Evolutionary conservation across 495 filamentous ascomycete species (phyloP).

Genomic region (Venustampulla echinocandica): DNA sequence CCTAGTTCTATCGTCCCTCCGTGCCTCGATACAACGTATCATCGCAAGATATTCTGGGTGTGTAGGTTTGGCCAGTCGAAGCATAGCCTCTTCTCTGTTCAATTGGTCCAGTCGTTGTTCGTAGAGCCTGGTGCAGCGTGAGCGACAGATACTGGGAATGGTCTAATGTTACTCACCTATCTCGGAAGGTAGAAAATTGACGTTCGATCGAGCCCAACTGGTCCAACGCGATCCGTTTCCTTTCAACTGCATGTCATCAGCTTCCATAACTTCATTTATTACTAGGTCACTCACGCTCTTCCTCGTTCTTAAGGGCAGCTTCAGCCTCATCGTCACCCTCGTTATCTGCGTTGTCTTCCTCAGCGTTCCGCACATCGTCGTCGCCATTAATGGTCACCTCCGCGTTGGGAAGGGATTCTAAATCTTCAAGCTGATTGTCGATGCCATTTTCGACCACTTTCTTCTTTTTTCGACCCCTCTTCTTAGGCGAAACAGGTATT

Average conservation of each 20-base stretch:
- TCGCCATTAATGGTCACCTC: conserved; percentile 23
- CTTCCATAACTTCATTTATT: not conserved
- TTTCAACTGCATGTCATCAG: conserved; percentile 49
- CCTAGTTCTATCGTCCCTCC: conserved; percentile 69
- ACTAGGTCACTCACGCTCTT: conserved; percentile 59
- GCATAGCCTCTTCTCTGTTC: conserved; percentile 75
- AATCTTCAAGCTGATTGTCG: conserved; percentile 3
- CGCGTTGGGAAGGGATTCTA: conserved; percentile 6
- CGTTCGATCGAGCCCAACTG: conserved; percentile 69
- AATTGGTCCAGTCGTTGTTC: conserved; percentile 76
- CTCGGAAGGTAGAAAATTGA: conserved; percentile 74
- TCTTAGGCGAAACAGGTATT: conserved; percentile 17
- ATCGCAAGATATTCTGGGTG: conserved; percentile 84
- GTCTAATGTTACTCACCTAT: conserved; percentile 54
- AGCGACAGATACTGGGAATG: conserved; percentile 1
- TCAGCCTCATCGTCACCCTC: conserved; percentile 38
- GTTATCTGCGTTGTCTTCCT: conserved; percentile 36
- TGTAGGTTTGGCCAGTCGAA: conserved; percentile 63
- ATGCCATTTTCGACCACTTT: conserved; percentile 19
- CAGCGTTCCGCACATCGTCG: conserved; percentile 24
- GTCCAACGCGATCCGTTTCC: conserved; percentile 73
- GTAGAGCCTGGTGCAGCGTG: conserved; percentile 52
- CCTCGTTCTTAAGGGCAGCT: conserved; percentile 47
- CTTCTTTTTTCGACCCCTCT: conserved; percentile 23
- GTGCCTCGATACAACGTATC: conserved; percentile 72